Evolutionary conservation across 106 monocot genomes (phyloP).

Genomic region (Dendrobium huoshanense): DNA sequence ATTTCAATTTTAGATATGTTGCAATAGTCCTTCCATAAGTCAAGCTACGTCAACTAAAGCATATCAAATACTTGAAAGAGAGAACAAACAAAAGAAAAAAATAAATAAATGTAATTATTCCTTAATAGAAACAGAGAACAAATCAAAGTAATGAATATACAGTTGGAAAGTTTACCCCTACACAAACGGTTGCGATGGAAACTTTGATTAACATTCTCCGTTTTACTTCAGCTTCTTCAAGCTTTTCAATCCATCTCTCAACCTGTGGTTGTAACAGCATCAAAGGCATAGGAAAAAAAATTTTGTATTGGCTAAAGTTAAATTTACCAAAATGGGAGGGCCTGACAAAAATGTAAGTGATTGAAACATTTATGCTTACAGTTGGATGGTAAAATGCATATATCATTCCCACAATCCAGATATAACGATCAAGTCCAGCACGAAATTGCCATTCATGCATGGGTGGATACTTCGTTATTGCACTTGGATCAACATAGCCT

Average conservation of each 20-base stretch:
- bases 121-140: not conserved
- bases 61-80: not conserved
- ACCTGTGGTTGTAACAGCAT: constrained; percentile 11
- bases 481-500: constrained; percentile 39
- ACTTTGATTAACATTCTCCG: constrained; percentile 27
- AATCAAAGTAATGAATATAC: not conserved
- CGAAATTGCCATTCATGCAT: constrained; percentile 56
- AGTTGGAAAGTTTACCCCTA: constrained; percentile 17
- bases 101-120: too few relatives aligned
- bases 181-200: constrained; percentile 19
- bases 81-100: not conserved
- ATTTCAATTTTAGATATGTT: too few relatives aligned
- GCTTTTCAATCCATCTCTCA: constrained; percentile 54
- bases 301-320: not conserved
- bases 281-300: not conserved
- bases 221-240: constrained; percentile 36
- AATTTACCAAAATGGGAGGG: not conserved
- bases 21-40: too few relatives aligned
- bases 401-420: constrained; percentile 56
- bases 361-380: constrained; percentile 21
- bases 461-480: constrained; percentile 23
- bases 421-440: constrained; percentile 52
- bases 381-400: constrained; percentile 53
- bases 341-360: not conserved
- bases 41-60: too few relatives aligned